Evolutionary conservation across 495 filamentous ascomycete genomes (phyloP).

Genomic region (Hypoxylon trugodes): DNA sequence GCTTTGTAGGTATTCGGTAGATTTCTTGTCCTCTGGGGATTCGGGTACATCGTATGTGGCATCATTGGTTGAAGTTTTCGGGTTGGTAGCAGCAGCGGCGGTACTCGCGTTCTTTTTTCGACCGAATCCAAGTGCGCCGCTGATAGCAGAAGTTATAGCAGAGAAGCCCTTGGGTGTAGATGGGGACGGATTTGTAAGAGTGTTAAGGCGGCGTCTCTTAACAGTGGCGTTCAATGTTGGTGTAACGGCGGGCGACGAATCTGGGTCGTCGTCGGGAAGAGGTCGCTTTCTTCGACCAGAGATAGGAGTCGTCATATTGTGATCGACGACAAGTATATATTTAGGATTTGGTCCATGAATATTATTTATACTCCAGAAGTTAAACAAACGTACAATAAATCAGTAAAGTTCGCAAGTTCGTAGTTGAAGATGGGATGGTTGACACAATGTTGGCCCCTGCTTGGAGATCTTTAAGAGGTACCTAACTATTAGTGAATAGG

Average conservation of each 20-base stretch:
- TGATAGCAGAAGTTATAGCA: conserved; percentile 40
- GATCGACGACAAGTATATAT: not conserved
- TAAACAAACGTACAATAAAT: too few species aligned
- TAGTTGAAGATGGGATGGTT: not conserved
- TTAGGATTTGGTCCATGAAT: not conserved
- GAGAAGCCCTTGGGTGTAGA: conserved; percentile 37
- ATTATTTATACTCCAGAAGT: conserved; percentile 1
- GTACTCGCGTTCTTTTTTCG: conserved; percentile 11
- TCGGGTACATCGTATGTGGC: conserved; percentile 40
- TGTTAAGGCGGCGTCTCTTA: conserved; percentile 47
- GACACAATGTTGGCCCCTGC: not conserved
- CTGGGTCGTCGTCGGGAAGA: conserved; percentile 30
- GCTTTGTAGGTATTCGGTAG: conserved; percentile 20
- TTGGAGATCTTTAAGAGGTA: not conserved
- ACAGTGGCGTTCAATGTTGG: conserved; percentile 22
- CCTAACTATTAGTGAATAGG: too few species aligned
- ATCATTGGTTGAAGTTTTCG: conserved; percentile 11
- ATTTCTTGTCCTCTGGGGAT: conserved; percentile 28
- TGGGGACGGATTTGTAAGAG: conserved; percentile 20
- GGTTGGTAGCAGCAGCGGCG: not conserved
- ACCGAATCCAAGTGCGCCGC: conserved; percentile 19
- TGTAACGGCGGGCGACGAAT: conserved; percentile 36
- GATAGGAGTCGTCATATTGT: conserved; percentile 36
- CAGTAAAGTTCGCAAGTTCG: too few species aligned
- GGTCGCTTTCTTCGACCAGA: conserved; percentile 42